phyloP scores from a whole-genome alignment of 345 rosid genomes.

The Iberis pinnata region DNA sequence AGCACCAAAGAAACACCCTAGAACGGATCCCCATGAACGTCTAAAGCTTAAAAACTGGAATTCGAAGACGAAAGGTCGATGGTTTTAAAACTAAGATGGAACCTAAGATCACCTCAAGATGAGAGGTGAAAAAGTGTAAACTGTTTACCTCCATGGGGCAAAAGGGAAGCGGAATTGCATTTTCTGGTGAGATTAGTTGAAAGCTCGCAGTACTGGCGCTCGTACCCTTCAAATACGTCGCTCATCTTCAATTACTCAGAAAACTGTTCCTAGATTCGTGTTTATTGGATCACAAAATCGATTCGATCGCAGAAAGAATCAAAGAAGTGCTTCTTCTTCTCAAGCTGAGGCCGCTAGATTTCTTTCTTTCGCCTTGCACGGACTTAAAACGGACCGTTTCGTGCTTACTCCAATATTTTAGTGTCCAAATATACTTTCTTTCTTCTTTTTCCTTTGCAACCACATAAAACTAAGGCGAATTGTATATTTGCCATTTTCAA shows the following conservation, averaged over 20 bases:
- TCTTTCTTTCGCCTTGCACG: not conserved
- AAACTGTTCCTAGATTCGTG: not conserved
- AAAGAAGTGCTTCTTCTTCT: not conserved
- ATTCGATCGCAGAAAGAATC: not conserved
- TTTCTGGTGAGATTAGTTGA: constrained; percentile 65
- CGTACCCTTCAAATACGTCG: constrained; percentile 76
- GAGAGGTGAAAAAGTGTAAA: not conserved
- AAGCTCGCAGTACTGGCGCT: constrained; percentile 83
- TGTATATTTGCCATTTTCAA: no score
- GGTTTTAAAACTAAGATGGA: not conserved
- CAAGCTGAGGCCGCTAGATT: not conserved
- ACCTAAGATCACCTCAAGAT: not conserved
- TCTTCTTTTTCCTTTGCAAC: no score
- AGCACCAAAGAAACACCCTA: not conserved
- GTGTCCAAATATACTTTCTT: no score
- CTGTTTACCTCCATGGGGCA: constrained; percentile 43
- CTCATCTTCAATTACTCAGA: constrained; percentile 38
- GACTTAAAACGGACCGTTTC: constrained; percentile 13
- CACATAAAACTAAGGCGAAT: no score
- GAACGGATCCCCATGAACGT: not conserved
- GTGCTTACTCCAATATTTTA: not conserved
- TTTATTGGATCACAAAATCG: not conserved
- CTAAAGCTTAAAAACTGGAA: not conserved
- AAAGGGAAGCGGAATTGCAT: constrained; percentile 51
- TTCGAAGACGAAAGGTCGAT: not conserved